Conservation (phyloP, 2,329 filamentous ascomycete species). For the Aspergillus fumigatus region DNA sequence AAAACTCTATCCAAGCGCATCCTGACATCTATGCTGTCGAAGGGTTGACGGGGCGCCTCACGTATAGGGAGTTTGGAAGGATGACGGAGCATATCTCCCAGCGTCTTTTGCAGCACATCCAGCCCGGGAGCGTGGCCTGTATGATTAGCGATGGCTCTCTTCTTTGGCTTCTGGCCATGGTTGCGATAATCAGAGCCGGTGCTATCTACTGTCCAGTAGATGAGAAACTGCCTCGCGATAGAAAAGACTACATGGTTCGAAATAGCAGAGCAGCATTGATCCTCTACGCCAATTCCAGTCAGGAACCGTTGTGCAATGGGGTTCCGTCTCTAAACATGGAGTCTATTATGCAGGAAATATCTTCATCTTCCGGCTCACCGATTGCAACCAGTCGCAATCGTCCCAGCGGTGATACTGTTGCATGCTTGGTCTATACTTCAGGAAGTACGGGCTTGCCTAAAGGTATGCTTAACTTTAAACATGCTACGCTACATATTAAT, state of each 20-base stretch:
- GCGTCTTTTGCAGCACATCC: background rate
- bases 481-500: too few species aligned
- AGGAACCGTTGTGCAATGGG: background rate
- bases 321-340: background rate
- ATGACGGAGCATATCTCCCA: background rate
- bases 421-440: background rate
- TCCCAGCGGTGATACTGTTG: background rate
- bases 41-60: background rate
- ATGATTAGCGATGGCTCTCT: background rate
- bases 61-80: background rate
- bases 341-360: background rate
- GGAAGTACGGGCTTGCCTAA: background rate
- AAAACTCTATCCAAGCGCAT: background rate
- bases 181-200: background rate
- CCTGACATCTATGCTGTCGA: background rate
- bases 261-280: background rate
- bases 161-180: background rate
- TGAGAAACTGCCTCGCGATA: background rate
- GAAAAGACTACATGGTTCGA: background rate
- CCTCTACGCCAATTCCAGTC: background rate
- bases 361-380: background rate
- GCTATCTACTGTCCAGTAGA: background rate
- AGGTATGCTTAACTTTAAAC: background rate
- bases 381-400: background rate
- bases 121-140: background rate